Conservation (phyloP, 2,329 filamentous ascomycete species). For the Fusarium anguioides region DNA sequence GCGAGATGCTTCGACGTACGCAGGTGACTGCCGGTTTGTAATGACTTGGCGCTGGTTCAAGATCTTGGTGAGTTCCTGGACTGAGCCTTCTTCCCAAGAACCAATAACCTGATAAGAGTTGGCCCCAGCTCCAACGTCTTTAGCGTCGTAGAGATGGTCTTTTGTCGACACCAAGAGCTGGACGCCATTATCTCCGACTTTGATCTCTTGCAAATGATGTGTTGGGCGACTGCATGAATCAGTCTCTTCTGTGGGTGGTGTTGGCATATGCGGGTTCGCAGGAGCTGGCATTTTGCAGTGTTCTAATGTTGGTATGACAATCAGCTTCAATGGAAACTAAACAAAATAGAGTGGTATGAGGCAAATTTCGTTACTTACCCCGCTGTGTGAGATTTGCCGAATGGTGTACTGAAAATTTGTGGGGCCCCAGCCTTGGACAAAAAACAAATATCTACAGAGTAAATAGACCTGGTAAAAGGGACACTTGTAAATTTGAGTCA, state of each 20-base stretch:
- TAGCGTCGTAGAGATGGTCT: constrained; percentile 36
- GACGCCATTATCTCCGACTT: constrained; percentile 30
- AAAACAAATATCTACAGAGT: no score
- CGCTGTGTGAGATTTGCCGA: no score
- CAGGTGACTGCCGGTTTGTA: background rate
- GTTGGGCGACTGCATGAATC: background rate
- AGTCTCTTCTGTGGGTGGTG: background rate
- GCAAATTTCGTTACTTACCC: no score
- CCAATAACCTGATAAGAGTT: constrained; percentile 37
- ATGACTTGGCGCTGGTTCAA: constrained; percentile 6
- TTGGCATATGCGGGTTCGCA: no score
- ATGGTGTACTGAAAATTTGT: no score
- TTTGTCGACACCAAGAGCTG: constrained; percentile 39
- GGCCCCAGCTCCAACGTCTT: constrained; percentile 15
- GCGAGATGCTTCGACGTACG: background rate
- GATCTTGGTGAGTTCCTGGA: constrained; percentile 9
- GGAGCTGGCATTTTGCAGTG: no score
- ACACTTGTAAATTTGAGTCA: no score
- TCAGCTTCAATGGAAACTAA: no score
- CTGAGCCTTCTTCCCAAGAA: constrained; percentile 19
- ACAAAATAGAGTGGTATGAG: no score
- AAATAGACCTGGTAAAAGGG: no score
- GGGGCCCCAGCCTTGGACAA: no score
- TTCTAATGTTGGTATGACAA: no score
- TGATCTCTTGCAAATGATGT: constrained; percentile 3